phyloP scores from a whole-genome alignment of 2,329 filamentous ascomycete species.

The Phialophora expanda region DNA sequence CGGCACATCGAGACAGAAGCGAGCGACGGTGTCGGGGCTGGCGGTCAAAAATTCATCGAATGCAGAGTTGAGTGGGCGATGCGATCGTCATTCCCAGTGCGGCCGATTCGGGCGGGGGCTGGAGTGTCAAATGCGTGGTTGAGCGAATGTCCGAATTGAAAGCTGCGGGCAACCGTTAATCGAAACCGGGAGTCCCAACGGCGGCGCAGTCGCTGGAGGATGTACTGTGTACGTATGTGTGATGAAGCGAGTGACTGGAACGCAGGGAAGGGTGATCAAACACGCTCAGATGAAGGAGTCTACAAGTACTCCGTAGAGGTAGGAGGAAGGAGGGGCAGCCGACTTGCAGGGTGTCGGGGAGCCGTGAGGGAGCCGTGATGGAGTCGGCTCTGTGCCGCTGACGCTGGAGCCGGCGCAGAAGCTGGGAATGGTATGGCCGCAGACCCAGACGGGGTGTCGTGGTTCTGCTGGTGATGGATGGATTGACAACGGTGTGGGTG shows the following conservation, averaged over 20 bases:
- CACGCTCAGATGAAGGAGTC: conserved; percentile 1
- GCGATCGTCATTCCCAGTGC: conserved; percentile 16
- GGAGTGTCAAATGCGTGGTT: conserved; percentile 11
- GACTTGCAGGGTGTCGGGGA: background rate
- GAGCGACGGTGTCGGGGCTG: conserved; percentile 10
- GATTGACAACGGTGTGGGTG: background rate
- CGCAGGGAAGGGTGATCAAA: background rate
- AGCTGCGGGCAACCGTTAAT: background rate
- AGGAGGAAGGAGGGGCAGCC: conserved; percentile 13
- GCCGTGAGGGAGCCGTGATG: too few relatives aligned
- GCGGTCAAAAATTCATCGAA: conserved; percentile 11
- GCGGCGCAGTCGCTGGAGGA: background rate
- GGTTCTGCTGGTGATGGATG: background rate
- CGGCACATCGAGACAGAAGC: conserved; percentile 3
- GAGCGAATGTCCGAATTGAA: conserved; percentile 4
- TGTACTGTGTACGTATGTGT: background rate
- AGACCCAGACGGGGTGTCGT: background rate
- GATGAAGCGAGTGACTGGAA: conserved; percentile 8
- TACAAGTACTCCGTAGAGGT: conserved; percentile 4
- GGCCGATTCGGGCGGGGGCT: conserved; percentile 4
- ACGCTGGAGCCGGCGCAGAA: background rate
- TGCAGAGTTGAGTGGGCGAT: conserved; percentile 15
- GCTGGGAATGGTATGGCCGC: too few relatives aligned
- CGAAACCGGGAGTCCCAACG: background rate
- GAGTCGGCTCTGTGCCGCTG: background rate